Evolutionary conservation across 805 yeast species (phyloP).

Genomic region (Starmerella roubikii): DNA sequence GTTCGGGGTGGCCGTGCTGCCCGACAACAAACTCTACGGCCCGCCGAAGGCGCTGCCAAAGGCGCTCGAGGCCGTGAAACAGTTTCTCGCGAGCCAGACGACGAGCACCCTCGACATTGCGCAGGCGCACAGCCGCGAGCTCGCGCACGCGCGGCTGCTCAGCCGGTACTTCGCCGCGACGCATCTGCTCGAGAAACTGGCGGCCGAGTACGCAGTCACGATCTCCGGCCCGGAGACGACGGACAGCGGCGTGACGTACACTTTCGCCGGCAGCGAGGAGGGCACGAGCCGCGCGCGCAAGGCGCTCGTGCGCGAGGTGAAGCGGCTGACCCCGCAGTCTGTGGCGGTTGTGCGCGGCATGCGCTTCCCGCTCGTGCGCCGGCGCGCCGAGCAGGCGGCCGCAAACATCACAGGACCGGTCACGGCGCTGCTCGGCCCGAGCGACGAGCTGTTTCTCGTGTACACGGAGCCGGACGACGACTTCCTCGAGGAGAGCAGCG

Average conservation of each 20-base stretch:
- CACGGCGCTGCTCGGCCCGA: slow-evolving; percentile 42
- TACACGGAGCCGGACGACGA: slow-evolving; percentile 40
- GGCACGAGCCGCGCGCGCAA: slow-evolving; percentile 52
- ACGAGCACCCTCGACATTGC: slow-evolving; percentile 68
- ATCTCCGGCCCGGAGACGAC: slow-evolving; percentile 34
- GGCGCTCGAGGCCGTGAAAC: slow-evolving; percentile 53
- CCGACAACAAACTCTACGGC: slow-evolving; percentile 53
- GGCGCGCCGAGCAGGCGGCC: slow-evolving; percentile 30
- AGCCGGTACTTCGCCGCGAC: slow-evolving; percentile 43
- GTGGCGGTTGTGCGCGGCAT: slow-evolving; percentile 55
- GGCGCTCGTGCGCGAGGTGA: slow-evolving; percentile 61
- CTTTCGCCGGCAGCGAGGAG: slow-evolving; percentile 43
- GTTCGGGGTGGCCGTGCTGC: slow-evolving; percentile 29
- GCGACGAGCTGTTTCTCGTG: slow-evolving; percentile 43
- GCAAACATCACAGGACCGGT: slow-evolving; percentile 26
- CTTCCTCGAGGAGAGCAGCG: slow-evolving; percentile 56
- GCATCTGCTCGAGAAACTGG: slow-evolving; percentile 28
- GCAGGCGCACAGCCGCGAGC: slow-evolving; percentile 73
- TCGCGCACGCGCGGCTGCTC: slow-evolving; percentile 61
- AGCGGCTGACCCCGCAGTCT: slow-evolving; percentile 53
- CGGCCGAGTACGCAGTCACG: slow-evolving; percentile 32
- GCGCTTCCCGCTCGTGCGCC: slow-evolving; percentile 14
- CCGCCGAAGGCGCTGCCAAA: slow-evolving; percentile 36
- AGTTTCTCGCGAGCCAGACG: slow-evolving; percentile 43
- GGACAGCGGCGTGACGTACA: slow-evolving; percentile 40